phyloP scores from a whole-genome alignment of 176 grass and related monocot species.

The Elaeis guineensis region DNA sequence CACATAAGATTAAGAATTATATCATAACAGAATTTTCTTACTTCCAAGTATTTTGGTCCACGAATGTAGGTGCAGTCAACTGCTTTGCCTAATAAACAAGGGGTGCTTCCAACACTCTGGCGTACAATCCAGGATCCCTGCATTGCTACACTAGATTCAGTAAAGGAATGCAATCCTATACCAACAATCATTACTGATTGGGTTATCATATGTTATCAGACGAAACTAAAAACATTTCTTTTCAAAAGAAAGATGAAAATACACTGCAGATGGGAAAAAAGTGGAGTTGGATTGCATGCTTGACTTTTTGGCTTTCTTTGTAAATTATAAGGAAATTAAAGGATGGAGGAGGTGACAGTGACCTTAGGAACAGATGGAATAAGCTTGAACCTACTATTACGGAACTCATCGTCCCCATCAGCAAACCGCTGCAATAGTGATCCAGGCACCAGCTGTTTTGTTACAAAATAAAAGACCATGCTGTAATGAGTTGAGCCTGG shows the following conservation, averaged over 20 bases:
- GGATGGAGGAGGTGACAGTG: not conserved
- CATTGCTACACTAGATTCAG: not conserved
- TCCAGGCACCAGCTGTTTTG: constrained; percentile 57
- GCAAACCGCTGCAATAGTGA: constrained; percentile 95
- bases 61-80: constrained; percentile 89
- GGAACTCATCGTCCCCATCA: constrained; percentile 91
- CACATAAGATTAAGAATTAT: not conserved
- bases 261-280: no score
- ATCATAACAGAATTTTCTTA: constrained; percentile 13
- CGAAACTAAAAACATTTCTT: no score
- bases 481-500: constrained; percentile 93
- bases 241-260: no score
- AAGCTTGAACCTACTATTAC: constrained; percentile 97
- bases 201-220: no score
- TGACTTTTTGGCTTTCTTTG: no score
- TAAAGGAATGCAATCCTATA: no score
- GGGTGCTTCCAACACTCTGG: constrained; percentile 90
- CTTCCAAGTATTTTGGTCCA: constrained; percentile 81
- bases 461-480: constrained; percentile 97
- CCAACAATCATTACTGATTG: no score
- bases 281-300: no score
- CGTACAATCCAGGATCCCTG: constrained; percentile 99
- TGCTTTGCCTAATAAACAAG: constrained; percentile 95
- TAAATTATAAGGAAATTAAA: not conserved
- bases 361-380: constrained; percentile 98